Conservation (phyloP, 2,329 filamentous ascomycete genomes). For the Colletotrichum destructivum region DNA sequence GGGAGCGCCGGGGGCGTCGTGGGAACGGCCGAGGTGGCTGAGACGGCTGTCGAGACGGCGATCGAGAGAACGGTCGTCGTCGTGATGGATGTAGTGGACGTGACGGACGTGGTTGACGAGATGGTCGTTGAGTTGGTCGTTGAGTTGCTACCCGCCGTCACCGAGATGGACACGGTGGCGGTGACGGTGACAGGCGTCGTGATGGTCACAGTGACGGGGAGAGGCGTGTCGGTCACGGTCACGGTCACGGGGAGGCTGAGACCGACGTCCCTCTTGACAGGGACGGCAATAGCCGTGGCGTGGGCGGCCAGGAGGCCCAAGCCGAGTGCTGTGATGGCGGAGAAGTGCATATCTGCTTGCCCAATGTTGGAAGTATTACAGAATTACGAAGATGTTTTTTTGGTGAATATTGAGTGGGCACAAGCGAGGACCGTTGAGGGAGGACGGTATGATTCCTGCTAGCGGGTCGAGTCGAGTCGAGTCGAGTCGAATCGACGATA, state of each 20-base stretch:
- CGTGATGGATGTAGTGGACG: background rate
- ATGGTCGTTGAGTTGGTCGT: background rate
- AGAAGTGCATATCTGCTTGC: slow-evolving; percentile 3
- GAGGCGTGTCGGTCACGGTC: background rate
- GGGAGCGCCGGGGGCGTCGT: background rate
- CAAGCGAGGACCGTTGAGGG: background rate
- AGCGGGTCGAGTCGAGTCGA: background rate
- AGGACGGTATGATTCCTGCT: background rate
- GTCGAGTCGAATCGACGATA: background rate
- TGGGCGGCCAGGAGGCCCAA: background rate
- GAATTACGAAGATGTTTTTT: background rate
- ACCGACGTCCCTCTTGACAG: no score
- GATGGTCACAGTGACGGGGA: background rate
- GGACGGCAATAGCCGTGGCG: background rate
- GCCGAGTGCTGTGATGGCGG: background rate
- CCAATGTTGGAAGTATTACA: background rate
- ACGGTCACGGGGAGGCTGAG: background rate
- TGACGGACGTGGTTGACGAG: background rate
- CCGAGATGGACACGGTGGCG: background rate
- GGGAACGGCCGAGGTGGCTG: background rate
- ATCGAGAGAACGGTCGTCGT: background rate
- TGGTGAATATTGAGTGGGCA: slow-evolving; percentile 1
- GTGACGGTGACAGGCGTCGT: slow-evolving; percentile 1
- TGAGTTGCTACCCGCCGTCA: no score
- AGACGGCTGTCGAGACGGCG: background rate